phyloP scores from a whole-genome alignment of 179 eudicot genomes.

The Drosera spatulata region DNA sequence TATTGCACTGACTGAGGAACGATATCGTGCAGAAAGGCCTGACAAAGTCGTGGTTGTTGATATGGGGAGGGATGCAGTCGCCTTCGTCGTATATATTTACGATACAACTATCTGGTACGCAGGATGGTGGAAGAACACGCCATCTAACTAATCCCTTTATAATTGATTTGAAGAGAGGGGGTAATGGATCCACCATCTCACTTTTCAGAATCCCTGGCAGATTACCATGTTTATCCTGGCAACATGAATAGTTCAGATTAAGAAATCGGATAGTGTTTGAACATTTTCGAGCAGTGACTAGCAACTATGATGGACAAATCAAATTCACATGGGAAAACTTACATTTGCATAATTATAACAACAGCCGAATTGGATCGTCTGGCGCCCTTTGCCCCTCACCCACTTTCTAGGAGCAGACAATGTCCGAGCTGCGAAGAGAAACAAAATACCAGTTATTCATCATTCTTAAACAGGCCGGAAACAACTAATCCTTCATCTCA shows the following conservation, averaged over 20 bases:
- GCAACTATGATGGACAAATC: background rate
- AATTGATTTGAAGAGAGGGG: constrained; percentile 64
- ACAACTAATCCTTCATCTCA: background rate
- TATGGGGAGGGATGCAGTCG: too few relatives aligned
- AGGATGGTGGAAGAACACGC: constrained; percentile 90
- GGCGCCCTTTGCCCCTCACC: constrained; percentile 98
- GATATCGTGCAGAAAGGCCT: constrained; percentile 82
- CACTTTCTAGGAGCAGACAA: constrained; percentile 81
- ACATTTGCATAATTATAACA: constrained; percentile 86
- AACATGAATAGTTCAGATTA: background rate
- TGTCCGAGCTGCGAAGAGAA: constrained; percentile 54
- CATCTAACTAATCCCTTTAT: constrained; percentile 76
- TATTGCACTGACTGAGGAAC: constrained; percentile 88
- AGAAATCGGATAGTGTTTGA: background rate
- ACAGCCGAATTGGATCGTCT: constrained; percentile 93
- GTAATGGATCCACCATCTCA: constrained; percentile 70
- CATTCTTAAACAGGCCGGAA: background rate
- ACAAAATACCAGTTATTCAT: background rate
- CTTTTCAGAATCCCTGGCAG: constrained; percentile 76
- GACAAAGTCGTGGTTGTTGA: too few relatives aligned
- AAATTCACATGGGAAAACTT: constrained; percentile 13
- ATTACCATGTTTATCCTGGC: constrained; percentile 25
- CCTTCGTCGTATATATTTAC: constrained; percentile 68
- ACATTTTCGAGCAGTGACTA: background rate
- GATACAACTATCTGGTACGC: constrained; percentile 84